phyloP scores from a whole-genome alignment of 108 stramenopile species.

The Stephanodiscus triporus region DNA sequence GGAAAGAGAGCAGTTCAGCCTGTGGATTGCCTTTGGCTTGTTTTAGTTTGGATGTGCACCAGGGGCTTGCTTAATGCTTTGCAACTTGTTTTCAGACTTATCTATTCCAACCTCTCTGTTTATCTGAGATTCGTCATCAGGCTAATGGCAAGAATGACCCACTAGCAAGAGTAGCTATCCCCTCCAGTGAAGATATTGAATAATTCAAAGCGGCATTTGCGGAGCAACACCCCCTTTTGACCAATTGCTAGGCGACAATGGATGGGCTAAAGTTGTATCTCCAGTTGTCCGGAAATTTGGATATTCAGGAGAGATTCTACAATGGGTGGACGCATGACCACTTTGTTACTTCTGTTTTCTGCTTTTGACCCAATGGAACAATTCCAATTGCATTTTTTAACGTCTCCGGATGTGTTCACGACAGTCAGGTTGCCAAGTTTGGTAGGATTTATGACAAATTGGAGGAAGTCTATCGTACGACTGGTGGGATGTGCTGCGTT shows the following conservation, averaged over 20 bases:
- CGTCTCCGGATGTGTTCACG: not conserved
- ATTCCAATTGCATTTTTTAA: slow-evolving; percentile 11
- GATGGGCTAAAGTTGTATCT: slow-evolving; percentile 2
- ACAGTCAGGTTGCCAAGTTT: slow-evolving; percentile 4
- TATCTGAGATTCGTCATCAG: not conserved
- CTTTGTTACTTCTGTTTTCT: not conserved
- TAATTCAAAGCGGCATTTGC: not conserved
- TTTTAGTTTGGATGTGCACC: not conserved
- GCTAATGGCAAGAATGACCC: not conserved
- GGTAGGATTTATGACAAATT: slow-evolving; percentile 4
- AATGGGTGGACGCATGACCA: slow-evolving; percentile 18
- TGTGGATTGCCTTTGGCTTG: slow-evolving; percentile 2
- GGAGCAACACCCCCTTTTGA: not conserved
- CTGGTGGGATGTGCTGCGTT: slow-evolving; percentile 6
- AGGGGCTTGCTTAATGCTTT: not conserved
- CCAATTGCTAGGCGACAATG: not conserved
- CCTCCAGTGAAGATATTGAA: slow-evolving; percentile 1
- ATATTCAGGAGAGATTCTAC: not conserved
- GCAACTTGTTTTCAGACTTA: slow-evolving; percentile 7
- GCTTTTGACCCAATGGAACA: slow-evolving; percentile 12
- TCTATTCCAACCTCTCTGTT: not conserved
- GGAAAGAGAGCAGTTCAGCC: not conserved
- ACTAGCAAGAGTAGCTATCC: not conserved
- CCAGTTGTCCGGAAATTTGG: not conserved
- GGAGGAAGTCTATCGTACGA: not conserved